Evolutionary conservation across 768 basidiomycete species (phyloP).

Genomic region (Coprinopsis strossmayeri): DNA sequence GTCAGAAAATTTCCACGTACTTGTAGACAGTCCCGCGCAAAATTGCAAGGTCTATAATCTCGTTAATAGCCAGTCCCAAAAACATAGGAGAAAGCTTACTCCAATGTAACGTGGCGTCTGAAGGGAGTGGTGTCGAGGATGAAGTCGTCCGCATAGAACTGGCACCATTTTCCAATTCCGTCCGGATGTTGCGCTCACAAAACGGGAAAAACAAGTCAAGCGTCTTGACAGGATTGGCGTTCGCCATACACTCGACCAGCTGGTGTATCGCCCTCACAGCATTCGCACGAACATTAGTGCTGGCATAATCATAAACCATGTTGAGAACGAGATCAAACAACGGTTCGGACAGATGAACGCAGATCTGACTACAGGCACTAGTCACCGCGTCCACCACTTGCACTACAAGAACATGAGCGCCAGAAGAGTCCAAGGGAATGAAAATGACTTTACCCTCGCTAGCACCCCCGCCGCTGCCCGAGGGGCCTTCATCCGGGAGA

Average conservation of each 20-base stretch:
- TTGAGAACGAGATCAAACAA: slow-evolving; percentile 84
- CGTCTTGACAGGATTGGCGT: slow-evolving; percentile 71
- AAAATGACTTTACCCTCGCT: slow-evolving; percentile 44
- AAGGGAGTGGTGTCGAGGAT: slow-evolving; percentile 58
- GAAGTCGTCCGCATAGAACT: slow-evolving; percentile 70
- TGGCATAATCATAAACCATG: slow-evolving; percentile 80
- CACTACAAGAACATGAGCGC: slow-evolving; percentile 29
- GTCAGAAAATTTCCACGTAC: slow-evolving; percentile 42
- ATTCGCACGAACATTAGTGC: slow-evolving; percentile 83
- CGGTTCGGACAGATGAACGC: slow-evolving; percentile 64
- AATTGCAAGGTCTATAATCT: slow-evolving; percentile 56
- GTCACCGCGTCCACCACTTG: slow-evolving; percentile 74
- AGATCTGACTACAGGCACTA: slow-evolving; percentile 71
- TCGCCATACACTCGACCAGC: slow-evolving; percentile 79
- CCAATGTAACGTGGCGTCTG: slow-evolving; percentile 86
- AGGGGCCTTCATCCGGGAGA: slow-evolving; percentile 73
- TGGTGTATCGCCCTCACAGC: slow-evolving; percentile 84
- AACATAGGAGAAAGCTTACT: slow-evolving; percentile 39
- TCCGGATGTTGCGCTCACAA: slow-evolving; percentile 60
- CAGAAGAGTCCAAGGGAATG: neutral
- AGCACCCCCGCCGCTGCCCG: slow-evolving; percentile 54
- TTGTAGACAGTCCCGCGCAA: slow-evolving; percentile 76
- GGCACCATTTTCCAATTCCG: slow-evolving; percentile 82
- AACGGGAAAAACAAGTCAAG: slow-evolving; percentile 74
- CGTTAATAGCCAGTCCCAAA: neutral